Evolutionary conservation across 140 eudicot species (phyloP).

Genomic region (Stevia rebaudiana): DNA sequence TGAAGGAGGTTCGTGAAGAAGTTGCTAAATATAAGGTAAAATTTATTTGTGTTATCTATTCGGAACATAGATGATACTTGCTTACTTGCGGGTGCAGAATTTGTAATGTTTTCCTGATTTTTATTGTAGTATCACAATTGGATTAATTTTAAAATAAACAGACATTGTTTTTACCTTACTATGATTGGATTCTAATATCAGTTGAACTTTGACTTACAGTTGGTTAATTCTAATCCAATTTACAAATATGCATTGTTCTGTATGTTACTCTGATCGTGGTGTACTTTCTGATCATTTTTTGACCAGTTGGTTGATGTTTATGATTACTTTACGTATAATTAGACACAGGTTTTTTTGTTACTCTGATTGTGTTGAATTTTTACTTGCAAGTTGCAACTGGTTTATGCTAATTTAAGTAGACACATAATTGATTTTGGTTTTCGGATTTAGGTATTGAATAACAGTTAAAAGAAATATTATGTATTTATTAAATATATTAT

Average conservation of each 20-base stretch:
- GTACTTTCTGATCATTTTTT: neutral
- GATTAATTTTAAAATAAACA: too few relatives aligned
- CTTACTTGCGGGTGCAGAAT: neutral
- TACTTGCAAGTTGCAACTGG: neutral
- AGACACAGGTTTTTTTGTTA: neutral
- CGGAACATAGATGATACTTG: neutral
- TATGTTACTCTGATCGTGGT: too few relatives aligned
- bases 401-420: neutral
- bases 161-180: neutral
- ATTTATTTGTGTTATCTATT: too few relatives aligned
- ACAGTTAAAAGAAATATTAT: too few relatives aligned
- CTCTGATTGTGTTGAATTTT: neutral
- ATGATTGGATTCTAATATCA: neutral
- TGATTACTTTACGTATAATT: too few relatives aligned
- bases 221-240: too few relatives aligned
- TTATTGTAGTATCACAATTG: neutral
- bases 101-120: neutral
- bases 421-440: too few relatives aligned
- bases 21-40: slow-evolving; percentile 63
- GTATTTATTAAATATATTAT: too few relatives aligned
- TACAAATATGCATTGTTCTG: too few relatives aligned
- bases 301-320: neutral
- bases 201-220: neutral
- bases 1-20: slow-evolving; percentile 78
- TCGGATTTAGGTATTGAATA: too few relatives aligned